Evolutionary conservation across 352 stramenopile genomes (phyloP), one percentile per base, ranked within the genome.

Genomic region (Globisporangium echinulatum): DNA sequence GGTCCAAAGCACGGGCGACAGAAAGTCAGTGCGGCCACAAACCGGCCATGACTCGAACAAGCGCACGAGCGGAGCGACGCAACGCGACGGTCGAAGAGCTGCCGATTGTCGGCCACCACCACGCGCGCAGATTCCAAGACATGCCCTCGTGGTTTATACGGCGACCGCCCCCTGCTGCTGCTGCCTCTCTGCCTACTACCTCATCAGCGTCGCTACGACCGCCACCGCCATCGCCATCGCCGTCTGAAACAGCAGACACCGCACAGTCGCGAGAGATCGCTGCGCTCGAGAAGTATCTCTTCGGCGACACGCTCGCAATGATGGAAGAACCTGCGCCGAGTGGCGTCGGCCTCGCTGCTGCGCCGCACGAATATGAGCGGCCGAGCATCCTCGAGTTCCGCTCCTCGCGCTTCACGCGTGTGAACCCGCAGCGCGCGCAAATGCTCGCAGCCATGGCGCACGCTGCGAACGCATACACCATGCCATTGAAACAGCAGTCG

Each of bases 321-420:
- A 53, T 67, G 33, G 55, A 63, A 15, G 61, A 63, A 11, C 50
- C 61, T 9, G 39, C 46, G 49, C 42, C 43, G 10, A 25, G 61
- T 7, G 60, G 60, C 42, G 74, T 85, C 63, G 72, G 75, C 51
- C 40, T 68, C 33, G 48, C 66, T 39, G 59, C 44, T 13, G 42
- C 46, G 40, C 19, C 43, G 33, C 19, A 54, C 49, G 70, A 75
- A 7, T 58, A 69, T 36, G 39, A 71, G 48, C 72, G 76, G 4
- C 72, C 76, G 4, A 81, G 70, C 58, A 71, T 86, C 11, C 61
- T 84, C 54, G 66, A 75, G 19, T 87, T 84, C 58, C 66, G 72
- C 7, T 66, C 69, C 2, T 77, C 76, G 48, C 76, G 76, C 13
- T 74, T 82, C 57, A 55, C 75, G 61, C 74, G 73, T 38, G 64